Evolutionary conservation across 305 asterid species (phyloP).

Genomic region (Solanum hybrid): DNA sequence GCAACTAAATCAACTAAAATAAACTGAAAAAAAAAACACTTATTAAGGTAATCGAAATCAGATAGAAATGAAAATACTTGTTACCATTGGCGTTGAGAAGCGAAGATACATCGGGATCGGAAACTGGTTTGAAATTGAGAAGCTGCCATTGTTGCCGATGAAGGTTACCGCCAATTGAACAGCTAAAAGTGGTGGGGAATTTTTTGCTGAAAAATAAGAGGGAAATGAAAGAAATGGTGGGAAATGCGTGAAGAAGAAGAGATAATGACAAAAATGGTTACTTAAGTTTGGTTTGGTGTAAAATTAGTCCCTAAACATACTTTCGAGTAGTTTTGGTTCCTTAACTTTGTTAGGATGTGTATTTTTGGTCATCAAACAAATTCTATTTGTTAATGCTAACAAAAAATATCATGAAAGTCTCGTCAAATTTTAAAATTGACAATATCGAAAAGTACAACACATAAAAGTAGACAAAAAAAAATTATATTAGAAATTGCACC

Average conservation of each 20-base stretch:
- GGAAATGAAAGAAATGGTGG: background rate
- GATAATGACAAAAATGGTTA: background rate
- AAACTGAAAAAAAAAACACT: background rate
- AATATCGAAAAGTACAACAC: background rate
- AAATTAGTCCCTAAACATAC: background rate
- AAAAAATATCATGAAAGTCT: background rate
- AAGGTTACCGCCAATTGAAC: background rate
- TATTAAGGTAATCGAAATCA: background rate
- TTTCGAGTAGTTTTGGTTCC: background rate
- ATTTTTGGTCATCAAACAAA: background rate
- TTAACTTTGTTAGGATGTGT: background rate
- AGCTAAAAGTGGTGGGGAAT: background rate
- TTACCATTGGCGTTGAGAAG: constrained; percentile 18
- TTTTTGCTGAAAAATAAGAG: background rate
- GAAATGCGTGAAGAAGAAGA: background rate
- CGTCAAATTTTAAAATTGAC: background rate
- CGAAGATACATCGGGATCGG: constrained; percentile 12
- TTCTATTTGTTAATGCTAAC: background rate
- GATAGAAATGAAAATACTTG: background rate
- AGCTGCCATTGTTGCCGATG: constrained; percentile 26
- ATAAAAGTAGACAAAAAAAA: background rate
- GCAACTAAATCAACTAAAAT: background rate
- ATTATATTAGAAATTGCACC: background rate
- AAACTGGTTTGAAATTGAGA: constrained; percentile 18
- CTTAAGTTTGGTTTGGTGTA: background rate